Evolutionary conservation across 352 stramenopile species (phyloP), one percentile per base, ranked within the genome.

Genomic region (Phytophthora cajani): DNA sequence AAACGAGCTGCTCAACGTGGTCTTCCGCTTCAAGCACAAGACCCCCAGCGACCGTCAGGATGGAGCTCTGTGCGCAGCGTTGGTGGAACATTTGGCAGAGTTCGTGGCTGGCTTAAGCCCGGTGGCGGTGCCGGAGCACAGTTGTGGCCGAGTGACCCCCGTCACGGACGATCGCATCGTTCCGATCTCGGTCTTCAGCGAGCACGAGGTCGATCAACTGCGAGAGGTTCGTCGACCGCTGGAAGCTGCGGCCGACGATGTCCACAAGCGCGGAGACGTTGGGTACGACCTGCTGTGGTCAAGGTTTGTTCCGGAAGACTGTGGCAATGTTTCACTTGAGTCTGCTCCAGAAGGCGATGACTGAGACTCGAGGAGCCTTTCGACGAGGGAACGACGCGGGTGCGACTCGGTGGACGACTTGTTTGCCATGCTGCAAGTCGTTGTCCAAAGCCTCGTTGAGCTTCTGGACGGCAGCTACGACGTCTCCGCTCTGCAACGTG

Each of bases 1-100:
- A 0, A 19, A 21, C 2, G 67, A 74, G 25, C 50, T 75, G 5
- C 54, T 86, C 12, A 75, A 75, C 27, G 67, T 69, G 6, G 52
- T 87, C 6, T 83, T 89, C 53, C 78, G 77, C 36, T 87, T 87
- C 58, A 77, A 77, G 68, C 60, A 85, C 69, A 74, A 82, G 44
- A 16, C 49, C 1, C 79, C 82, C 7, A 86, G 70, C n/a, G 38
- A 62, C 0, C 27, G 50, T 2, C 82, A 88, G 50, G 62, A 75
- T 11, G 70, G 46, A 11, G 16, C 23, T 5, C 59, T 72, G 8
- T 85, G 81, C 54, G 32, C n/a, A 1, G 23, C 32, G 42, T 68
- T 88, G n/a, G 51, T 53, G 7, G 17, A 53, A 1, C 12, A 36
- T 17, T 80, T 86, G 11, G 9, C 53, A 23, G 55, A 23, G 19